Conservation (phyloP, 176 grass and related monocot genomes). For the Eragrostis nindensis region DNA sequence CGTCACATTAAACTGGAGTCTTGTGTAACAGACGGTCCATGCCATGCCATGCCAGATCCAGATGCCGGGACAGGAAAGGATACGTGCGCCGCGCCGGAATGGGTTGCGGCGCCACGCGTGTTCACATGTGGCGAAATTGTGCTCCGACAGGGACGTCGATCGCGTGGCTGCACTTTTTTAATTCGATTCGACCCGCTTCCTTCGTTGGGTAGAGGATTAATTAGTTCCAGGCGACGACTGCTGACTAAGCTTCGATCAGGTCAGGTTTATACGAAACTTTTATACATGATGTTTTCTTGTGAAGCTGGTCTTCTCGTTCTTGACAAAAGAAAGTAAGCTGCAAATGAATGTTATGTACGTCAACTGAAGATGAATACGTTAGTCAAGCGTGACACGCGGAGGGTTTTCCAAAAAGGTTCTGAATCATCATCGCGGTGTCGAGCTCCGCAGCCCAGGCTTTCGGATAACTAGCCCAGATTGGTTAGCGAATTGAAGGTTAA, state of each 20-base stretch:
- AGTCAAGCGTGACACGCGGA: too few species aligned
- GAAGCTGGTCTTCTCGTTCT: not conserved
- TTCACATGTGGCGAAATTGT: conserved; percentile 43
- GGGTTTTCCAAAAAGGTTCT: too few species aligned
- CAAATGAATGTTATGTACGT: not conserved
- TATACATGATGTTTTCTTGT: not conserved
- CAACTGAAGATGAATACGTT: too few species aligned
- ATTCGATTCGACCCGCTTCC: not conserved
- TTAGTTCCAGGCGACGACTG: not conserved
- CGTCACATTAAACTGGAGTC: conserved; percentile 24
- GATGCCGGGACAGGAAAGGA: not conserved
- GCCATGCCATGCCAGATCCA: not conserved
- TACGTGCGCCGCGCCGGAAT: conserved; percentile 27
- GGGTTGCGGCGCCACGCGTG: conserved; percentile 40
- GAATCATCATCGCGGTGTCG: too few species aligned
- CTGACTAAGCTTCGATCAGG: not conserved
- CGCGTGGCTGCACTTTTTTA: too few species aligned
- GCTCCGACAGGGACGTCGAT: not conserved
- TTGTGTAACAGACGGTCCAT: not conserved
- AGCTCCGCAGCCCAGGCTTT: too few species aligned
- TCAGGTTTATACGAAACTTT: not conserved
- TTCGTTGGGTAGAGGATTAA: not conserved
- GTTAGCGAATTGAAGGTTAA: too few species aligned
- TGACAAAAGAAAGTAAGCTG: not conserved
- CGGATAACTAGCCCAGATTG: too few species aligned